Evolutionary conservation across 768 basidiomycete species (phyloP), one percentile per base, ranked within the genome.

Genomic region (Harrya chromipes): DNA sequence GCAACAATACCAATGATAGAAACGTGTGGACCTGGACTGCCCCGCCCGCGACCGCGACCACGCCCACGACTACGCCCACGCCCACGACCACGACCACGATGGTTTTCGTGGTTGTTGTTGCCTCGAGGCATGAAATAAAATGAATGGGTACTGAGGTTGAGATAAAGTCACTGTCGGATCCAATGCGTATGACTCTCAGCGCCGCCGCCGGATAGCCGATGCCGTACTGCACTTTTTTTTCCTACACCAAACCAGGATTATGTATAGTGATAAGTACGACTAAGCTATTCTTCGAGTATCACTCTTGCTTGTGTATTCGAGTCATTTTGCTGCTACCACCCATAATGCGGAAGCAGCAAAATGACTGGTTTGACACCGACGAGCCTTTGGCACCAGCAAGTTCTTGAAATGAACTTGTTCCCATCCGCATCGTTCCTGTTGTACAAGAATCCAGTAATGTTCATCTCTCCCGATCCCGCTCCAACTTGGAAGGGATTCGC

Each of bases 31-130:
- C 49, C 50, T 40, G 54, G 42, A 12, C 44, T 29, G 19, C 48
- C 50, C 13, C 38, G 42, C 17, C 66, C 58, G 0, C 55, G 49
- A 23, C 67, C 64, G 3, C 59, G 56, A 41, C 60, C 56, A 6
- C 65, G 49, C 39, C 33, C 50, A 4, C 49, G 48, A 38, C 49
- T 52, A 8, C 38, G 46, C 6, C 57, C 47, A 4, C 55, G 40
- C 6, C 64, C 60, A 20, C 64, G 62, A n/a, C 60, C 60, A 44
- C 57, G 49, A 16, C 68, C 64, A 33, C 64, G 62, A n/a, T 67
- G 53, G 40, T 59, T 52, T 26, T 57, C 20, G 47, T 60, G 40
- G 16, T 54, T 40, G 1, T 62, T 36, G n/a, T 50, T 53, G 43
- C 49, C 31, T 49, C 40, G 24, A n/a, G 60, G 60, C 65, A 67